phyloP scores from a whole-genome alignment of 208 protist genomes.

The Trypanosomatidae sp. region DNA sequence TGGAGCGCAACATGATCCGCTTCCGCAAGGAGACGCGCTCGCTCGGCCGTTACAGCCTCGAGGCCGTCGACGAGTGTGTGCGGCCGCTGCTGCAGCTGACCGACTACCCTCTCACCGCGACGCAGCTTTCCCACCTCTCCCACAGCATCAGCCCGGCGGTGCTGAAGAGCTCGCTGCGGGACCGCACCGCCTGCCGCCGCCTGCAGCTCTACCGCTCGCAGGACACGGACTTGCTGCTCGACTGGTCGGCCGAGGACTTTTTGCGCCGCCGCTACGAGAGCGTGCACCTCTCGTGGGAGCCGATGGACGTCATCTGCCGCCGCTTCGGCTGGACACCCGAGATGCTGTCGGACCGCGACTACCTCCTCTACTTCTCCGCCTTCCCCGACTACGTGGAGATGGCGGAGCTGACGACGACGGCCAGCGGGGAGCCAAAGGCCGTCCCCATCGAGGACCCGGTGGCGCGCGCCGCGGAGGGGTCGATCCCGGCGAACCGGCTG shows the following conservation, averaged over 20 bases:
- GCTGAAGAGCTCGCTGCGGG: slow-evolving; percentile 64
- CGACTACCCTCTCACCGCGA: slow-evolving; percentile 81
- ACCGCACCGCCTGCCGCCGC: slow-evolving; percentile 49
- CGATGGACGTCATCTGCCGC: slow-evolving; percentile 79
- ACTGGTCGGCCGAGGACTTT: slow-evolving; percentile 90
- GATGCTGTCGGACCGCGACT: slow-evolving; percentile 74
- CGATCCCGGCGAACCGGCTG: slow-evolving; percentile 64
- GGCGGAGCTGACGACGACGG: slow-evolving; percentile 60
- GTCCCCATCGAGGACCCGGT: slow-evolving; percentile 65
- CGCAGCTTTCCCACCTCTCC: slow-evolving; percentile 56
- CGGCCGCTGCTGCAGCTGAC: slow-evolving; percentile 85
- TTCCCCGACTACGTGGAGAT: slow-evolving; percentile 82
- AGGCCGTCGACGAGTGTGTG: slow-evolving; percentile 76
- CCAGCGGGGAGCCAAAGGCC: slow-evolving; percentile 35
- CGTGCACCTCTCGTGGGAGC: slow-evolving; percentile 91
- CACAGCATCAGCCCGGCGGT: slow-evolving; percentile 59
- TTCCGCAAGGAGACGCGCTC: slow-evolving; percentile 71
- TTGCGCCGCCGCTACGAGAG: slow-evolving; percentile 90
- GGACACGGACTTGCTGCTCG: slow-evolving; percentile 78
- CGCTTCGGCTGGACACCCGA: slow-evolving; percentile 81
- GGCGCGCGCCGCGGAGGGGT: slow-evolving; percentile 36
- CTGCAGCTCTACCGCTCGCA: slow-evolving; percentile 81
- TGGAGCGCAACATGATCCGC: slow-evolving; percentile 76
- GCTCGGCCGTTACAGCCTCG: slow-evolving; percentile 56
- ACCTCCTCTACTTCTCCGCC: slow-evolving; percentile 78